These are phyloP conservation scores for Geranium brycei DNA, from an alignment of 345 rosid species.

Conservation along the genomic window DNA sequence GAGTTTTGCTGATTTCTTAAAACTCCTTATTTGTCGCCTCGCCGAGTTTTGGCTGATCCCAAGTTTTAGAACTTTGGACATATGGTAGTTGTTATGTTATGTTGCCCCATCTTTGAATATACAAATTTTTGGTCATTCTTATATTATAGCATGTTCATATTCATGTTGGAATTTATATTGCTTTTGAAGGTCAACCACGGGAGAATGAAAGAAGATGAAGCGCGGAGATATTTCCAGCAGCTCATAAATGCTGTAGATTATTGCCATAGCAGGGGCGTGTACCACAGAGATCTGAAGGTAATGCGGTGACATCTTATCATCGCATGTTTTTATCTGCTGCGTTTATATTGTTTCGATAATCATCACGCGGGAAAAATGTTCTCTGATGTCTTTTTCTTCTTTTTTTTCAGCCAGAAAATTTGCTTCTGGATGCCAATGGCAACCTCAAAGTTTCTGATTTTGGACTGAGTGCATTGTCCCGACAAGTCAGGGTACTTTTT, in stretches of 20 bases:
- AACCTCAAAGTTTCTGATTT: constrained; percentile 95
- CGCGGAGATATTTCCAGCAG: constrained; percentile 88
- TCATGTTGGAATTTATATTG: not conserved
- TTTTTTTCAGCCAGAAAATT: constrained; percentile 33
- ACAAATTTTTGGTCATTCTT: not conserved
- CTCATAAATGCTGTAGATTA: constrained; percentile 89
- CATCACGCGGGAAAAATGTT: not conserved
- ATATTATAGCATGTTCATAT: not conserved
- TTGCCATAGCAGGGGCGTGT: constrained; percentile 97
- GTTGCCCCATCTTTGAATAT: not conserved
- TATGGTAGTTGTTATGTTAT: no score
- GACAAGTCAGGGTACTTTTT: constrained; percentile 73
- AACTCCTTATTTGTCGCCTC: no score
- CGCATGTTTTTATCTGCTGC: not conserved
- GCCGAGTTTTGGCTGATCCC: no score
- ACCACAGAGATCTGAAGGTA: constrained; percentile 95
- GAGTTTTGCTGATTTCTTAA: no score
- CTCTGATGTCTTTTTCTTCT: constrained; percentile 26
- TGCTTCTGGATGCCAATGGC: constrained; percentile 70
- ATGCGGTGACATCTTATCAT: not conserved
- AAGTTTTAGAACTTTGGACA: no score
- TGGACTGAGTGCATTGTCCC: constrained; percentile 92
- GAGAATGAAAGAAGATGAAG: constrained; percentile 82
- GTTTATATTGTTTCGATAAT: constrained; percentile 16
- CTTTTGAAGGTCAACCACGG: constrained; percentile 71